Evolutionary conservation across 345 rosid genomes (phyloP).

Genomic region (Gossypium raimondii): DNA sequence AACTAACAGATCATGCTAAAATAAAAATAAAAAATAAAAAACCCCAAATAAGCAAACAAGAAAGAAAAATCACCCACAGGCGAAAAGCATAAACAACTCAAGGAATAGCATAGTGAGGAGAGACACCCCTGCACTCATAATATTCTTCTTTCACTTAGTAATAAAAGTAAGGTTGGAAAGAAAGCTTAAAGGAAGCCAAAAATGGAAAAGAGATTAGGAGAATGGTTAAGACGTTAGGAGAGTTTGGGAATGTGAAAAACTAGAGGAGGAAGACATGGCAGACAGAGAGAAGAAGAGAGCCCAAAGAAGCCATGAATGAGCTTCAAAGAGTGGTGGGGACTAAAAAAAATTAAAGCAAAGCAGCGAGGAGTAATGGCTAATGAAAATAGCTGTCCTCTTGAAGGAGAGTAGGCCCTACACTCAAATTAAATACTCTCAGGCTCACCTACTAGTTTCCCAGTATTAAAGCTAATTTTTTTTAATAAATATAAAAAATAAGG

Average conservation of each 20-base stretch:
- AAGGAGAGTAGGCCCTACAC: conserved; percentile 16
- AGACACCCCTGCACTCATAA: conserved; percentile 38
- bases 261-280: background rate
- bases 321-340: conserved; percentile 31
- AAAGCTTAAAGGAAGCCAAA: background rate
- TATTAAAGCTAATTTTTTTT: conserved; percentile 26
- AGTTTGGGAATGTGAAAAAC: background rate
- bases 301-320: conserved; percentile 29
- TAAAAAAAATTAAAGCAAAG: background rate
- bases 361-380: background rate
- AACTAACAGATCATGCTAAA: conserved; percentile 33
- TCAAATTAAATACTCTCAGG: conserved; percentile 11
- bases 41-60: conserved; percentile 22
- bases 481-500: too few species aligned
- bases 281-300: conserved; percentile 9
- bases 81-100: conserved; percentile 29
- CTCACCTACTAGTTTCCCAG: conserved; percentile 5
- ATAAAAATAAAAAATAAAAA: too few species aligned
- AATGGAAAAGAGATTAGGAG: background rate
- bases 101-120: conserved; percentile 23
- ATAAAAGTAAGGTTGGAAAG: background rate
- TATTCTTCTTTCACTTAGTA: conserved; percentile 11
- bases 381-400: conserved; percentile 23
- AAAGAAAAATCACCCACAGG: conserved; percentile 31
- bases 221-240: background rate